A percentile compares a stretch with the other conserved stretches of the same genome.
Conservation (phyloP, 768 basidiomycete genomes). For the Trametes villosa region DNA sequence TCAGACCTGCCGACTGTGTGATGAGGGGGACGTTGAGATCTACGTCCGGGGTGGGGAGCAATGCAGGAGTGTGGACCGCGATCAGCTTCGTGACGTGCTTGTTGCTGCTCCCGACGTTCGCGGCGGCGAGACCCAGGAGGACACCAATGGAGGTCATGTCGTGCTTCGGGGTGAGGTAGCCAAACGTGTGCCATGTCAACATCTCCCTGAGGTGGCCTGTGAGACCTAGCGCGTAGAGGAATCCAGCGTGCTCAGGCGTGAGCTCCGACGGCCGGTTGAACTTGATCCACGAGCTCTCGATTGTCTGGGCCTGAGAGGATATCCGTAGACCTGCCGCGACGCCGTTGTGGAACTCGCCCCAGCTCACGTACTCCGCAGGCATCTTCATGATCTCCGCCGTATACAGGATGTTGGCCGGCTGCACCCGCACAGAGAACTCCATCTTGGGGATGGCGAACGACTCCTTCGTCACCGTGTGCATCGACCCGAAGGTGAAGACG, state of each 20-base stretch:
- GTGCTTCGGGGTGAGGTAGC: conserved; percentile 94
- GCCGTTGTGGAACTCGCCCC: conserved; percentile 99
- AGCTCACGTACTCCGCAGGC: conserved; percentile 69
- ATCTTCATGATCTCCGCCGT: conserved; percentile 76
- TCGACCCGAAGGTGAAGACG: conserved; percentile 88
- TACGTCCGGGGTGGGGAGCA: conserved; percentile 84
- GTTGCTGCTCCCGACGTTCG: conserved; percentile 85
- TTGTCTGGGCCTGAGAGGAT: conserved; percentile 67
- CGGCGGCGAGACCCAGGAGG: conserved; percentile 90
- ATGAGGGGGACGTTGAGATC: conserved; percentile 90
- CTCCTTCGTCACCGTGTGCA: conserved; percentile 75
- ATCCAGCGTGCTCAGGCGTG: conserved; percentile 95
- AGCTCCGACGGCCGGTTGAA: conserved; percentile 93
- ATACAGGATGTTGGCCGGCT: conserved; percentile 69
- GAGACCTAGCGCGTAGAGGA: conserved; percentile 89
- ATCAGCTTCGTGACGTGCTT: conserved; percentile 88
- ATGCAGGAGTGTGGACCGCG: conserved; percentile 90
- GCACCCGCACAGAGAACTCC: conserved; percentile 74
- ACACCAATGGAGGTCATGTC: conserved; percentile 94
- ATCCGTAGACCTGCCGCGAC: conserved; percentile 91
- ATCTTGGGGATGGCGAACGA: conserved; percentile 80
- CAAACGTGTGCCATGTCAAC: conserved; percentile 94
- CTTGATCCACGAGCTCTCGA: conserved; percentile 95
- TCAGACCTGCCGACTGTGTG: conserved; percentile 87
- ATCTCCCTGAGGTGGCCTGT: conserved; percentile 89